Percentiles rank a stretch among this genome's conserved stretches.
phyloP scores from a whole-genome alignment of 2,329 filamentous ascomycete genomes.

The Akanthomyces muscarius region DNA sequence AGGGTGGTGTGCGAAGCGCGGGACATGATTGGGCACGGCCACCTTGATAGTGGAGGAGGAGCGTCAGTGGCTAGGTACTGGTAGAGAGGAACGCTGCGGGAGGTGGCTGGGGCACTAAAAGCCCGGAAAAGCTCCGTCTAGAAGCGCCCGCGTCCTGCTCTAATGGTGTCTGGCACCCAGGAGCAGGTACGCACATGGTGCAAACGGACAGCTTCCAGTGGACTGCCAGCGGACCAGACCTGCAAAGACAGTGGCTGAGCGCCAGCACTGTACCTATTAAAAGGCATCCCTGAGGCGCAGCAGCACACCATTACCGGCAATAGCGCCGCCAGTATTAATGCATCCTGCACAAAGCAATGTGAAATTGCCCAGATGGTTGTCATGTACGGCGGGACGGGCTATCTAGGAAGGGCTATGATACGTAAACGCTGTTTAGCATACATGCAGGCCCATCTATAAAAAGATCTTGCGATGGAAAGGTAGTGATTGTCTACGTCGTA shows the following conservation, averaged over 20 bases:
- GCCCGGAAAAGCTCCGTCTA: too few species aligned
- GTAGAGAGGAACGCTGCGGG: neutral
- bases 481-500: too few species aligned
- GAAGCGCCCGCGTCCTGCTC: too few species aligned
- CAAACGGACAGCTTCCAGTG: neutral
- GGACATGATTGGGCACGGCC: neutral
- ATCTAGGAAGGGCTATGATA: too few species aligned
- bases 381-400: too few species aligned
- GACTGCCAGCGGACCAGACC: neutral
- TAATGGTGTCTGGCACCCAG: too few species aligned
- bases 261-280: neutral
- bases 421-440: too few species aligned
- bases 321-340: neutral
- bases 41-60: neutral
- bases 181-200: too few species aligned
- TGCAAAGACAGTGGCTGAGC: neutral
- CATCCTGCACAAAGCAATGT: too few species aligned
- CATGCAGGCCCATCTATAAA: too few species aligned
- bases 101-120: neutral
- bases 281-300: conserved; percentile 2
- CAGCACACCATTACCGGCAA: neutral
- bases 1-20: neutral
- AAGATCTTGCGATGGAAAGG: too few species aligned
- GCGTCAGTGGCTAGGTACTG: neutral
- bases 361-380: too few species aligned